Base-by-base conservation (phyloP, 352 stramenopile genomes). In the Aphanomyces astaci region DNA sequence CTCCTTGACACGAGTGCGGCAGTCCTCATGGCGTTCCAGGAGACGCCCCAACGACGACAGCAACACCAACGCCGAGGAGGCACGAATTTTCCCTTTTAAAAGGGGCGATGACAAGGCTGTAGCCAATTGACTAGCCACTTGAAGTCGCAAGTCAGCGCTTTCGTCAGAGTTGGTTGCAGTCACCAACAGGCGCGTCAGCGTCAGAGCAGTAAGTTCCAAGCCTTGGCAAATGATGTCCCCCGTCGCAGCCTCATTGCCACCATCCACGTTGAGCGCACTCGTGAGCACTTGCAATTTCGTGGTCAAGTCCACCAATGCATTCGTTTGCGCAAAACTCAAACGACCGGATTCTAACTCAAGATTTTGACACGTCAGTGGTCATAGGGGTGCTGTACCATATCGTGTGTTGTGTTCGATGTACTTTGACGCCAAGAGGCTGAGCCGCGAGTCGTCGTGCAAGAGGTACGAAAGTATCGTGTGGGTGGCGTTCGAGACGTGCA, bases 21-120 rank as follows among this genome's bases (percentile, higher is more conserved):
- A 28, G 4, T n/a, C 13, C 3, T 33, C 43, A 17, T 57, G 19
- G 2, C 60, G 43, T 30, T 67, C 60, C 4, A 67, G 19, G 24
- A 67, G 60, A 7, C 60, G 60, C 7, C 60, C 60, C 55, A 67
- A 13, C 13, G 39, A 55, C 43, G 60, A 45, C 33, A 67, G 33
- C 13, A 67, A 13, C 24, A 28, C 45, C 17, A 56, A 59, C 13
- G 60, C 43, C 30, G 60, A 55, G 24, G 39, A 13, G n/a, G 45
- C 7, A 10, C 22, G n/a, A 0, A 3, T 10, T 7, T 30, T 17
- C 25, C 19, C 19, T 31, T 46, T 30, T 13, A 67, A 13, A 27
- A 28, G 9, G 4, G 60, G 15, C 9, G 36, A 46, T 25, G 60
- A 5, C 11, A 67, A 28, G 9, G 36, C 60, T 22, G 25, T 17